A percentile compares a stretch with the other conserved stretches of the same genome.
phyloP scores from a whole-genome alignment of 176 grass and related monocot genomes.

The Hyparrhenia diplandra region DNA sequence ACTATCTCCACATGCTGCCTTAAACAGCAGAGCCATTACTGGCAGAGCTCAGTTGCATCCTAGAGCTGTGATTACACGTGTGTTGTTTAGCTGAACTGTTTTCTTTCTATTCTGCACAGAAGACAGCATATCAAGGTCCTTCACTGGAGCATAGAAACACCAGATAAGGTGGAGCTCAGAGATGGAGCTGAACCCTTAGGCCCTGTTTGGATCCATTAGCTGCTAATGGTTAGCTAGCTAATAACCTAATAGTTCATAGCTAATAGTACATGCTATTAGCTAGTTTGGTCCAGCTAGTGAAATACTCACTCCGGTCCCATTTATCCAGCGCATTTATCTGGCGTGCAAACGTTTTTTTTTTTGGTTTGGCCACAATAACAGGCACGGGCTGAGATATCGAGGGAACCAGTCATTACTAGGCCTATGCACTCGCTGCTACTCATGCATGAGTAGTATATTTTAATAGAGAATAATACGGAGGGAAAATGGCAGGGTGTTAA shows the following conservation, averaged over 20 bases:
- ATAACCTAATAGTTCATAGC: neutral
- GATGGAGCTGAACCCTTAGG: neutral
- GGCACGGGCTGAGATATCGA: too few relatives aligned
- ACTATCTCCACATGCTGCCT: neutral
- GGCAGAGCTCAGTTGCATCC: neutral
- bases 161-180: neutral
- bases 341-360: too few relatives aligned
- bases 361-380: too few relatives aligned
- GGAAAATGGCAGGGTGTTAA: too few relatives aligned
- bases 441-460: too few relatives aligned
- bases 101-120: neutral
- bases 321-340: too few relatives aligned
- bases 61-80: neutral
- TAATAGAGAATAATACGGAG: too few relatives aligned
- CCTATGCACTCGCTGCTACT: too few relatives aligned
- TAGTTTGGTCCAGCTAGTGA: neutral
- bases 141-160: neutral
- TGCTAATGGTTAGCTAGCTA: neutral
- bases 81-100: neutral
- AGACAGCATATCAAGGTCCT: too few relatives aligned
- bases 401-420: too few relatives aligned
- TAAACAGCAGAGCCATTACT: neutral
- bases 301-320: too few relatives aligned
- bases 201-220: neutral
- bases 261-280: neutral